Conservation (phyloP, 768 basidiomycete genomes). For the Mycena rebaudengoi region DNA sequence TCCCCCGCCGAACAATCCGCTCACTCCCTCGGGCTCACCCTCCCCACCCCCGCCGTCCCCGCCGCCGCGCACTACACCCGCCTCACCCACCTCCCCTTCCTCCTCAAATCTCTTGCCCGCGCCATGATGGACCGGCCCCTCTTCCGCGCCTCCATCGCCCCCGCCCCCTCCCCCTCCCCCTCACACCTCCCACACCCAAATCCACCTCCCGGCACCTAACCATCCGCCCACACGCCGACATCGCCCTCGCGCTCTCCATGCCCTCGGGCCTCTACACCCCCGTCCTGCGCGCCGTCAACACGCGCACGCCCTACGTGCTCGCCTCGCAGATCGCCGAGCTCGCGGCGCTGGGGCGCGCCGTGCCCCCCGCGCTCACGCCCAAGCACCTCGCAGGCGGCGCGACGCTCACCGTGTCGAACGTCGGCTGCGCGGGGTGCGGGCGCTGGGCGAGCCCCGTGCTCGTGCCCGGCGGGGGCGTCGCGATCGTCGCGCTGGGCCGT, state of each 20-base stretch:
- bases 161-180: constrained; percentile 35
- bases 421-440: constrained; percentile 82
- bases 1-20: constrained; percentile 49
- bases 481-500: constrained; percentile 29
- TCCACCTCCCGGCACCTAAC: constrained; percentile 79
- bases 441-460: constrained; percentile 77
- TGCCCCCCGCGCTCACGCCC: constrained; percentile 68
- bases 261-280: constrained; percentile 88
- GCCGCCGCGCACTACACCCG: constrained; percentile 65
- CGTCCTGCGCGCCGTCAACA: constrained; percentile 65
- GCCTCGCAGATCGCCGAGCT: constrained; percentile 69
- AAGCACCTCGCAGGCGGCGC: constrained; percentile 79
- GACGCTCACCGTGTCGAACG: constrained; percentile 83
- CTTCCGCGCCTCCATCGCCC: constrained; percentile 78
- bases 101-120: constrained; percentile 82
- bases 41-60: constrained; percentile 52
- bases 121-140: constrained; percentile 89
- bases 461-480: constrained; percentile 76
- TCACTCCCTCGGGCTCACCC: constrained; percentile 45
- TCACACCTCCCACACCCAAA: constrained; percentile 45
- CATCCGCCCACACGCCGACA: constrained; percentile 78
- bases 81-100: constrained; percentile 83
- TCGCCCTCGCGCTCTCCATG: constrained; percentile 81
- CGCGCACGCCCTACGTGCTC: constrained; percentile 64
- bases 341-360: constrained; percentile 70